Conservation (phyloP, 305 asterid species). For the Stenogyne calaminthoides region DNA sequence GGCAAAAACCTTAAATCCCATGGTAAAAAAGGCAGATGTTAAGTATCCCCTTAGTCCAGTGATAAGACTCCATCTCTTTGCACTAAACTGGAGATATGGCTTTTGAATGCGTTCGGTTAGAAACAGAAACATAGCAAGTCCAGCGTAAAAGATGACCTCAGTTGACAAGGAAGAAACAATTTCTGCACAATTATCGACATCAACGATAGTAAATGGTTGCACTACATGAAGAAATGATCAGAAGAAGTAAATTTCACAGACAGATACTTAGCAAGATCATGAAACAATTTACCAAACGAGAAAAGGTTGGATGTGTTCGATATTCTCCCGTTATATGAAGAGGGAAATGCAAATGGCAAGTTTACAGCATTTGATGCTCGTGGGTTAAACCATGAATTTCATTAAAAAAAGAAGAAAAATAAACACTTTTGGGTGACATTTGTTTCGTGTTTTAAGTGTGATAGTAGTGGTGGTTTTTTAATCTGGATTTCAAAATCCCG, state of each 20-base stretch:
- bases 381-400: background rate
- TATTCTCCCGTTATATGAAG: constrained; percentile 4
- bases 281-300: background rate
- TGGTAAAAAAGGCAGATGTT: constrained; percentile 55
- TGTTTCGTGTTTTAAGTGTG: no score
- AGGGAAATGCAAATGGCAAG: background rate
- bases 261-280: background rate
- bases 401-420: background rate
- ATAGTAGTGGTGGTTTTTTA: no score
- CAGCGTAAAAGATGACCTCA: constrained; percentile 69
- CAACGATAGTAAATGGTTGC: background rate
- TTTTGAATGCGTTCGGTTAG: constrained; percentile 66
- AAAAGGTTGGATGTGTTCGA: background rate
- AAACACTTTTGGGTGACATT: background rate
- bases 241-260: background rate
- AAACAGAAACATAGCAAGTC: constrained; percentile 65
- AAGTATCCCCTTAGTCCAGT: constrained; percentile 87
- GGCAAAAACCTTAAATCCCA: constrained; percentile 72
- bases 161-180: constrained; percentile 51
- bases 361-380: background rate
- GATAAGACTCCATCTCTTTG: constrained; percentile 91
- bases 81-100: constrained; percentile 82
- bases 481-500: no score
- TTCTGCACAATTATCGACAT: constrained; percentile 53
- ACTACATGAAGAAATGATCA: constrained; percentile 6